A percentile compares a stretch with the other conserved stretches of the same genome.
These are phyloP conservation scores for Schizophyllum commune DNA, from an alignment of 1,284 basidiomycete species.

Conservation along the genomic window DNA sequence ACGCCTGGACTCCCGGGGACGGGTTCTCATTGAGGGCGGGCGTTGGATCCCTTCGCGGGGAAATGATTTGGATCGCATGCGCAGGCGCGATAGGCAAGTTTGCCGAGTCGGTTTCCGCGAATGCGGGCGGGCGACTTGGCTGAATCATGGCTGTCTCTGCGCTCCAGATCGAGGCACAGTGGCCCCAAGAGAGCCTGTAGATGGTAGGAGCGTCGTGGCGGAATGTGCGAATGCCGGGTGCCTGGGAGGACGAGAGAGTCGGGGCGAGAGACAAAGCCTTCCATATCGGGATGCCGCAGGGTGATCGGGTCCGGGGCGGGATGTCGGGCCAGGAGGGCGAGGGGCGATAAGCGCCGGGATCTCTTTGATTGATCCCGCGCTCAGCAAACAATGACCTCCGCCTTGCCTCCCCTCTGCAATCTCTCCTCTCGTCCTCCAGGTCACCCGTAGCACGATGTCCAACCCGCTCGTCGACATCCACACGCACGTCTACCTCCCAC, in stretches of 20 bases:
- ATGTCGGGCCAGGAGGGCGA: background rate
- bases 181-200: no score
- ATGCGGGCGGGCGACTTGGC: background rate
- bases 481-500: conserved; percentile 75
- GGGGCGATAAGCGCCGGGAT: background rate
- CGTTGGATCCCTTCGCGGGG: background rate
- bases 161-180: background rate
- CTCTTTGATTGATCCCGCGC: background rate
- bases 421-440: background rate
- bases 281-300: background rate
- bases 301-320: background rate
- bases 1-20: background rate
- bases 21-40: background rate
- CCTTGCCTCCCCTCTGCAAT: background rate
- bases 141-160: background rate
- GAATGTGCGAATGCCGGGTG: background rate
- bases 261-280: background rate
- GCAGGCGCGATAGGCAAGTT: background rate
- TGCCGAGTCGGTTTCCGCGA: background rate
- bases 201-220: background rate
- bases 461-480: conserved; percentile 62
- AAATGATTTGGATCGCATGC: background rate
- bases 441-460: background rate
- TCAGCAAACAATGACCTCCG: background rate
- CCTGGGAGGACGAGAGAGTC: background rate